Evolutionary conservation across 495 filamentous ascomycete species (phyloP).

Genomic region (Apiosordaria backusii): DNA sequence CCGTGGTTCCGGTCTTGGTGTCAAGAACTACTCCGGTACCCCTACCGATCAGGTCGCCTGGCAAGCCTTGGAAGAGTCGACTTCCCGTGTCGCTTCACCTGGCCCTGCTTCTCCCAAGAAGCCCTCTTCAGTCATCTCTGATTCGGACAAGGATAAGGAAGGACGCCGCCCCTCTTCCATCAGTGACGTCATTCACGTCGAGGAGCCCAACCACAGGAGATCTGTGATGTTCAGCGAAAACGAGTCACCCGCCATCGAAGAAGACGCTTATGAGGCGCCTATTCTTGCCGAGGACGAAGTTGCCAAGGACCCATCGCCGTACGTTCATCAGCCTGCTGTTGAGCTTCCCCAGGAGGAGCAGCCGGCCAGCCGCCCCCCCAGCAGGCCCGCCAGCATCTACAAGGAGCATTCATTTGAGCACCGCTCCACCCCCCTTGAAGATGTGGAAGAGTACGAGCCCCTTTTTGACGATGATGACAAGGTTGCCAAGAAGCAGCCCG

Average conservation of each 20-base stretch:
- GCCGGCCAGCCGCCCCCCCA: slow-evolving; percentile 63
- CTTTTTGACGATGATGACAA: slow-evolving; percentile 82
- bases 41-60: slow-evolving; percentile 78
- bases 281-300: slow-evolving; percentile 93
- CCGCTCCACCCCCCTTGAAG: slow-evolving; percentile 71
- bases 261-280: slow-evolving; percentile 58
- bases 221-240: slow-evolving; percentile 63
- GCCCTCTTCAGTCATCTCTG: slow-evolving; percentile 15
- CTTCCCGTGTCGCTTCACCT: slow-evolving; percentile 65
- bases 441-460: slow-evolving; percentile 93
- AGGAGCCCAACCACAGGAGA: slow-evolving; percentile 59
- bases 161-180: slow-evolving; percentile 34
- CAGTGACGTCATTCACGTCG: slow-evolving; percentile 69
- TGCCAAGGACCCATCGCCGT: slow-evolving; percentile 62
- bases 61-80: slow-evolving; percentile 73
- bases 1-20: slow-evolving; percentile 64
- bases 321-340: slow-evolving; percentile 60
- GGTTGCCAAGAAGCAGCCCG: slow-evolving; percentile 40
- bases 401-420: slow-evolving; percentile 42
- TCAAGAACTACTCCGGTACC: slow-evolving; percentile 54
- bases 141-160: slow-evolving; percentile 23
- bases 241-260: slow-evolving; percentile 34
- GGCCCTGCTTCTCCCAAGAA: slow-evolving; percentile 39
- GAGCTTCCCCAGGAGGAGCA: slow-evolving; percentile 51
- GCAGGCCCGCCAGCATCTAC: slow-evolving; percentile 61